Evolutionary conservation across 1,284 basidiomycete genomes (phyloP), one percentile per base, ranked within the genome.

Genomic region (Malassezia slooffiae): DNA sequence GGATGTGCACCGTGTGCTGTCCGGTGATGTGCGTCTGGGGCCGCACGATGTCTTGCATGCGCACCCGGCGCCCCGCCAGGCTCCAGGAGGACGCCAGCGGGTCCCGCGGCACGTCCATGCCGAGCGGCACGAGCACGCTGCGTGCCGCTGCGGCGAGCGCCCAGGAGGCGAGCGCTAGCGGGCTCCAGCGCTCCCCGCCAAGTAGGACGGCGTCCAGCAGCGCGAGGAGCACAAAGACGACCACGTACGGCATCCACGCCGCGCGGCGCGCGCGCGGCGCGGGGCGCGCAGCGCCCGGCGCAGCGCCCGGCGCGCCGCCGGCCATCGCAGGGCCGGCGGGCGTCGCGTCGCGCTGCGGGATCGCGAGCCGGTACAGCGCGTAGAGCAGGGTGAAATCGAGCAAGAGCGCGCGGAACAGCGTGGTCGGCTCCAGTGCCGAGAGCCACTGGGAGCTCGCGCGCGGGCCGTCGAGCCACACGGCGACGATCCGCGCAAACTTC

Each of bases 1-100:
- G 85, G 76, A 88, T 83, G 56, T 82, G 81, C 40, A 90, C 81
- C 2, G 85, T 89, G 63, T 88, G 85, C 70, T 87, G 83, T 17
- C 85, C 86, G 26, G 82, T 76, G n/a, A 90, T 74, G 64, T 87
- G 83, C 2, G 60, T 57, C 31, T 62, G 60, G 8, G 60, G 61
- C 23, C 67, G 65, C 31, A 72, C 57, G 30, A 73, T 58, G 29
- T 70, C 64, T 22, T 69, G 54, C 7, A 72, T 50, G 23, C 70
- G 60, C 10, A 74, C 69, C n/a, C 66, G 58, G 12, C 61, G 58
- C 52, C 72, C 71, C 37, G 60, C 58, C 38, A 70, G 64, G 33
- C 62, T 60, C 23, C 70, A 46, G 41, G 59, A 43, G 75, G 60
- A 56, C 74, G 72, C 46, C 73, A 70, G 48, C 77, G 58, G 75